These are phyloP conservation scores for Triglochin maritima DNA, from an alignment of 106 monocot genomes.

Conservation along the genomic window DNA sequence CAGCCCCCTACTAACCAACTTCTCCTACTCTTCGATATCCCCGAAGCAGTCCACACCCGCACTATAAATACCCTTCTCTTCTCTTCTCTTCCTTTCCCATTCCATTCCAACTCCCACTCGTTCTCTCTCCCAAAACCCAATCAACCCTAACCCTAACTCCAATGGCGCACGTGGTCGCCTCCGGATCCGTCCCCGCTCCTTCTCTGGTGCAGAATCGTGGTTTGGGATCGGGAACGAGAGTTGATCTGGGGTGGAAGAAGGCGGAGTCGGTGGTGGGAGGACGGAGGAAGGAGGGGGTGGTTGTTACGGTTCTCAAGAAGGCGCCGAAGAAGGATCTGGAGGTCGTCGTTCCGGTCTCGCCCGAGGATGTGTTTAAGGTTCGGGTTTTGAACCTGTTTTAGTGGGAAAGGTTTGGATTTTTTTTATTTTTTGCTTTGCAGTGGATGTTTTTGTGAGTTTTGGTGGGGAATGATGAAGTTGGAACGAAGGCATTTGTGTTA, in stretches of 20 bases:
- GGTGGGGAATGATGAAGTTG: no score
- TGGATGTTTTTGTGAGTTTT: no score
- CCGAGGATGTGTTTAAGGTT: conserved; percentile 41
- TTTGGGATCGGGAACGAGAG: background rate
- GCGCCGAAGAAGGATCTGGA: conserved; percentile 14
- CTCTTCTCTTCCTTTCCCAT: background rate
- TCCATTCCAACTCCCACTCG: background rate
- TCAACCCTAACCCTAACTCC: background rate
- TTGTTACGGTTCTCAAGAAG: conserved; percentile 27
- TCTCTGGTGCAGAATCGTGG: background rate
- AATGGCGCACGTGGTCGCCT: background rate
- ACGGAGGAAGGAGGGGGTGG: background rate
- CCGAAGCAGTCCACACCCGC: no score
- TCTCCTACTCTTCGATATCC: no score
- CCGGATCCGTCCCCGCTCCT: background rate
- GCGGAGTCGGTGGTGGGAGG: background rate
- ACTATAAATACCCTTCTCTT: no score
- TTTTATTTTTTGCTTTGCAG: background rate
- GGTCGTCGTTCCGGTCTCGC: conserved; percentile 29
- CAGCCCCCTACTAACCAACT: no score
- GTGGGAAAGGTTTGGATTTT: background rate
- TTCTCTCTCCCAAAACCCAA: background rate
- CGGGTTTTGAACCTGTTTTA: background rate
- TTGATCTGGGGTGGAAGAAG: background rate
- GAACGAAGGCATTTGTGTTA: no score